phyloP scores from a whole-genome alignment of 345 rosid genomes.

The Pugionium cornutum region DNA sequence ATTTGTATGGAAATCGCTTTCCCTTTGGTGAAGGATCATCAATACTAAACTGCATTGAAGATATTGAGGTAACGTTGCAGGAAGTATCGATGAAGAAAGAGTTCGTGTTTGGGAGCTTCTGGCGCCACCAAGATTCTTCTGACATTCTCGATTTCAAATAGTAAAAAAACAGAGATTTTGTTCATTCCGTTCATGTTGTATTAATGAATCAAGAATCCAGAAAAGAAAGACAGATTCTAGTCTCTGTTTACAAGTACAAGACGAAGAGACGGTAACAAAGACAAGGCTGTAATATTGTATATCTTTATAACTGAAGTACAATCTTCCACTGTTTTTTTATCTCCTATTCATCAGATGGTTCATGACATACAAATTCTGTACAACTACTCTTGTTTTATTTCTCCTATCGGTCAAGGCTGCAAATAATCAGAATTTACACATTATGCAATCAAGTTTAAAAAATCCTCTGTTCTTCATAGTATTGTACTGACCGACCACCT shows the following conservation, averaged over 20 bases:
- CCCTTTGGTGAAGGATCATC: slow-evolving; percentile 16
- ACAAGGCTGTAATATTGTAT: slow-evolving; percentile 12
- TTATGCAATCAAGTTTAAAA: not conserved
- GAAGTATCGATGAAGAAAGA: slow-evolving; percentile 56
- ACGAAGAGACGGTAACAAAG: slow-evolving; percentile 6
- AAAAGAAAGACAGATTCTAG: slow-evolving; percentile 2
- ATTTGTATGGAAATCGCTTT: slow-evolving; percentile 8
- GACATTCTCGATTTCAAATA: slow-evolving; percentile 19
- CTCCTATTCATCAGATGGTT: slow-evolving; percentile 17
- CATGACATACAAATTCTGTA: slow-evolving; percentile 11
- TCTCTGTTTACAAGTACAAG: not conserved
- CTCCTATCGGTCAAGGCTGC: slow-evolving; percentile 3
- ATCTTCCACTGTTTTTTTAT: slow-evolving; percentile 4
- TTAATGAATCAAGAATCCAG: slow-evolving; percentile 13
- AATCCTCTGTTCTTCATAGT: slow-evolving; percentile 8
- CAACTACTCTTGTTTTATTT: not conserved
- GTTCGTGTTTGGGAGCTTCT: slow-evolving; percentile 87
- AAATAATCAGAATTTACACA: slow-evolving; percentile 20
- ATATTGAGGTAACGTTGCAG: slow-evolving; percentile 59
- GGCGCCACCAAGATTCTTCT: slow-evolving; percentile 51
- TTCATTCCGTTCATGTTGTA: not conserved
- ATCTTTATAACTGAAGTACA: slow-evolving; percentile 25
- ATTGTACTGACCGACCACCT: slow-evolving; percentile 10
- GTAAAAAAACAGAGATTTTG: slow-evolving; percentile 5
- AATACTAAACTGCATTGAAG: slow-evolving; percentile 45